A percentile compares a stretch with the other conserved stretches of the same genome.
Conservation (phyloP, 169 alveolate species). For the Ichthyophthirius multifiliis region DNA sequence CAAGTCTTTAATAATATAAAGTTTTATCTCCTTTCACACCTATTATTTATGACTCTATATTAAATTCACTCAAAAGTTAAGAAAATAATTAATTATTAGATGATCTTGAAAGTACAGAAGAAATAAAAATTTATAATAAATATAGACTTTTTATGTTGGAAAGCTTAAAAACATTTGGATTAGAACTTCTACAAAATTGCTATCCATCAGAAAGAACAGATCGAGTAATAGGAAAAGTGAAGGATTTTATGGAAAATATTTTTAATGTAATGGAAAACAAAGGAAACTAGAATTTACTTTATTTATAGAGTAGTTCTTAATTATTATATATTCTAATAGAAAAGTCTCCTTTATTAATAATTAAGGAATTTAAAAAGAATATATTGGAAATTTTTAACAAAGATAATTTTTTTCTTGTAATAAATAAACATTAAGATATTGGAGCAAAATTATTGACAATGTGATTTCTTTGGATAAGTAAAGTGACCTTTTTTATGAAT, state of each 20-base stretch:
- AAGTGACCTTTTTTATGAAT: conserved; percentile 23
- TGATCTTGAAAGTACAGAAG: background rate
- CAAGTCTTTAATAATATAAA: background rate
- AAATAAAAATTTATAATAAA: conserved; percentile 14
- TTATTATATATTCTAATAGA: conserved; percentile 12
- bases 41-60: conserved; percentile 21
- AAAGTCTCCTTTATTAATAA: conserved; percentile 23
- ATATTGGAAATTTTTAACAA: conserved; percentile 30
- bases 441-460: conserved; percentile 39
- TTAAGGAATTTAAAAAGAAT: conserved; percentile 21
- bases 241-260: conserved; percentile 25
- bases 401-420: conserved; percentile 30
- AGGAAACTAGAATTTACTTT: background rate
- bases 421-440: conserved; percentile 23
- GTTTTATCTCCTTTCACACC: conserved; percentile 26
- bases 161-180: conserved; percentile 17
- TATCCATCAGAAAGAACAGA: conserved; percentile 37
- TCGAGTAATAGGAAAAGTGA: conserved; percentile 21
- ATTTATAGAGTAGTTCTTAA: conserved; percentile 18
- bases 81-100: conserved; percentile 15
- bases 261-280: conserved; percentile 25
- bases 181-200: conserved; percentile 32
- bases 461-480: conserved; percentile 18
- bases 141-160: conserved; percentile 19
- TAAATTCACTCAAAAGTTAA: conserved; percentile 3